Conservation (phyloP, 306 rosid species). For the Pyrus bretschneideri region DNA sequence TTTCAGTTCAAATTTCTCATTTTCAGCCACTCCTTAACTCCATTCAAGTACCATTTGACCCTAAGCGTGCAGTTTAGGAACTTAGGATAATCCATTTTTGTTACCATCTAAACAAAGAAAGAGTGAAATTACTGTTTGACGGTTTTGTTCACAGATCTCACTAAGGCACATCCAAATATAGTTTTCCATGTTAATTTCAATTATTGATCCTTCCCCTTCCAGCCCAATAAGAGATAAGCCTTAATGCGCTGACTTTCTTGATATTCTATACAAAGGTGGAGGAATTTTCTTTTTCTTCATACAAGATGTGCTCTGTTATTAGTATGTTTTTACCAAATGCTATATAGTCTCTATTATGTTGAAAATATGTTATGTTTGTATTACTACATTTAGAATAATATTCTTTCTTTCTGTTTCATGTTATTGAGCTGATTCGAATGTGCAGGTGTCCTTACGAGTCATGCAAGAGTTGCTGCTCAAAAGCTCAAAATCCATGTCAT, state of each 20-base stretch:
- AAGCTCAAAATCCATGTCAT: constrained; percentile 87
- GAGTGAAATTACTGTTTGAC: neutral
- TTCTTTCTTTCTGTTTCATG: neutral
- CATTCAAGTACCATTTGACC: neutral
- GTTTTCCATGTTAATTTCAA: neutral
- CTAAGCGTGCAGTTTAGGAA: neutral
- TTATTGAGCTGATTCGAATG: constrained; percentile 4
- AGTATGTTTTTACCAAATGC: too few relatives aligned
- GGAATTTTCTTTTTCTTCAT: neutral
- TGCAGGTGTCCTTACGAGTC: constrained; percentile 85
- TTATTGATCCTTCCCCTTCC: neutral
- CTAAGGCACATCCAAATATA: neutral
- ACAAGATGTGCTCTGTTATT: too few relatives aligned
- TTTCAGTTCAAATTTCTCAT: neutral
- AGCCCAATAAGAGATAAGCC: neutral
- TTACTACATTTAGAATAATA: neutral
- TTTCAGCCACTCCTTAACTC: neutral
- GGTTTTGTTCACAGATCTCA: neutral
- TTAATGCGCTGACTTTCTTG: neutral
- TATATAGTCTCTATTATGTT: neutral
- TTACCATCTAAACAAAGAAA: neutral
- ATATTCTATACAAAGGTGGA: neutral
- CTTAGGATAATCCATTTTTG: neutral
- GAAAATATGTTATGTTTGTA: neutral
- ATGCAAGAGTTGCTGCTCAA: constrained; percentile 94